Evolutionary conservation across 2,329 filamentous ascomycete genomes (phyloP).

Genomic region (Fusarium vanettenii): DNA sequence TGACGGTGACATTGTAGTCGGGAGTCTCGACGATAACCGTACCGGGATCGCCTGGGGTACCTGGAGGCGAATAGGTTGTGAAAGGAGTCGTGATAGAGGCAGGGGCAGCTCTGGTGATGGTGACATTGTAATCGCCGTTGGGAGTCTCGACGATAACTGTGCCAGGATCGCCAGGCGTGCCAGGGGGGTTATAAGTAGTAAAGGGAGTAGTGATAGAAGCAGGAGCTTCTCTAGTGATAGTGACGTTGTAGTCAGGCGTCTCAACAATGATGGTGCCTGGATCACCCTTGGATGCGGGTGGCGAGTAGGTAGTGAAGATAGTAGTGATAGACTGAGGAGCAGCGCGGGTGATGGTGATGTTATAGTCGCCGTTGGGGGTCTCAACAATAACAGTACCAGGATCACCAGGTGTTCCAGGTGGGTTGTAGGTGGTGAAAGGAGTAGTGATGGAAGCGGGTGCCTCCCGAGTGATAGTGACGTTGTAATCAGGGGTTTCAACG

Average conservation of each 20-base stretch:
- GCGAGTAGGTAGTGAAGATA: constrained; percentile 11
- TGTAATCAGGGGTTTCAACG: constrained; percentile 29
- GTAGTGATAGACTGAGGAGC: constrained; percentile 12
- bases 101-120: not conserved
- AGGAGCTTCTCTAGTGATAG: constrained; percentile 14
- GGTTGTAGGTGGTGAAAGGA: constrained; percentile 14
- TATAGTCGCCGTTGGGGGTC: constrained; percentile 22
- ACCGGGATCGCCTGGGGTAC: not conserved
- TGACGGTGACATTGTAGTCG: constrained; percentile 19
- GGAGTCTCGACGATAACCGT: constrained; percentile 10
- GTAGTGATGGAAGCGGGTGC: constrained; percentile 18
- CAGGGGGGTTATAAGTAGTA: constrained; percentile 18
- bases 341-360: constrained; percentile 17
- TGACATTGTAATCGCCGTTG: constrained; percentile 19
- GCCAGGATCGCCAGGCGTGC: constrained; percentile 17
- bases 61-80: not conserved
- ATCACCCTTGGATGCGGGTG: constrained; percentile 16
- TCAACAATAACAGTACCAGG: constrained; percentile 24
- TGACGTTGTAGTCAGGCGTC: constrained; percentile 28
- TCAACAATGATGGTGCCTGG: constrained; percentile 24
- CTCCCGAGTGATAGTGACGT: constrained; percentile 23
- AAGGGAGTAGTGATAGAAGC: constrained; percentile 6
- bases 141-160: constrained; percentile 23
- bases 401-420: constrained; percentile 19
- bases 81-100: not conserved